Evolutionary conservation across 192 early-diverging fungal genomes (phyloP), one percentile per base, ranked within the genome.

Genomic region (Coemansia guatemalensis): DNA sequence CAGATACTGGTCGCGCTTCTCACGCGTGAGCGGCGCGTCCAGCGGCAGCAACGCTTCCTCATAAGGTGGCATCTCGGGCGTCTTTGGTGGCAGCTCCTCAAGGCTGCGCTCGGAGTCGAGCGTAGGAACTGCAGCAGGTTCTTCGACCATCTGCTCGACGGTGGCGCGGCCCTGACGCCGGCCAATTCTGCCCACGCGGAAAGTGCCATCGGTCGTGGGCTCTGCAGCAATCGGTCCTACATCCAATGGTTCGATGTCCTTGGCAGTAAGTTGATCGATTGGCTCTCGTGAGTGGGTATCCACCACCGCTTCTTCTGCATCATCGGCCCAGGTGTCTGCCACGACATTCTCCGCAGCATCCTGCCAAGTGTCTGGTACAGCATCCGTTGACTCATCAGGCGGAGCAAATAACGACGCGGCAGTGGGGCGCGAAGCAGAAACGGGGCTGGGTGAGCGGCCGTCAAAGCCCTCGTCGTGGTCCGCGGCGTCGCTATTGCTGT

Each of bases 1-100:
- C 48, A 81, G 50, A 26, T 74, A 81, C 65, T 81, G 72, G 55
- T 81, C 78, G 50, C 78, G 73, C 69, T 81, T 81, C 35, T 81
- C 78, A 30, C 73, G 64, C 3, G 78, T 81, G 24, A 81, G 65
- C 6, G 78, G 78, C 30, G 62, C 68, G 12, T 81, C 62, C 8
- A 62, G 64, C 2, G 77, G 65, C 11, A 71, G 22, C 17, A 20
- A n/a, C 14, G 20, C 62, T 8, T 49, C 5, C 5, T 52, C 39
- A 22, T 17, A 29, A 0, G 68, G 49, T 49, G 48, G 12, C 41
- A 18, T n/a, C 0, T 52, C 22, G 32, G 56, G 5, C 20, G 33
- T 57, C 55, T 33, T 57, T 33, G 32, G 55, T 8, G 33, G 56
- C 12, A 21, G 35, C 32, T 35, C 8, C 0, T 14, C 33, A n/a